phyloP scores from a whole-genome alignment of 495 filamentous ascomycete genomes.

The Aspergillus conjunctus region DNA sequence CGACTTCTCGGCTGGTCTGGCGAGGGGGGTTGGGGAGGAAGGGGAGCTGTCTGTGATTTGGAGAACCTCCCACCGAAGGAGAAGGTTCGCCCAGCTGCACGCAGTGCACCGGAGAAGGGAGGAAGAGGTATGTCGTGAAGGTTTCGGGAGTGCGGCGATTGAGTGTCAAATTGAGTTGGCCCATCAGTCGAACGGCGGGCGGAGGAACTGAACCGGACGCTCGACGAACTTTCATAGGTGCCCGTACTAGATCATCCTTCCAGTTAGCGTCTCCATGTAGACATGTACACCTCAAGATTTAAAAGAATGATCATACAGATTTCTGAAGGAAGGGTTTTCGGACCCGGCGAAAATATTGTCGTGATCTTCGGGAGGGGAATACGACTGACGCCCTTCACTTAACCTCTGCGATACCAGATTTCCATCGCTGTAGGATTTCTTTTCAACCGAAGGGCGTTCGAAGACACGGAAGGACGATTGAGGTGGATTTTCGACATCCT shows the following conservation, averaged over 20 bases:
- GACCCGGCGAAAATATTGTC: conserved; percentile 46
- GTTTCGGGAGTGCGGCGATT: conserved; percentile 51
- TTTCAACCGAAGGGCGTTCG: conserved; percentile 51
- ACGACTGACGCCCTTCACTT: conserved; percentile 40
- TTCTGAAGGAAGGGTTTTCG: conserved; percentile 38
- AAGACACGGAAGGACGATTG: conserved; percentile 62
- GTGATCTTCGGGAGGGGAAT: conserved; percentile 57
- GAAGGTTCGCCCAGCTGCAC: conserved; percentile 70
- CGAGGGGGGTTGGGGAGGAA: conserved; percentile 47
- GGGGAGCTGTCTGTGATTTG: conserved; percentile 38
- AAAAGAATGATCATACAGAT: conserved; percentile 42
- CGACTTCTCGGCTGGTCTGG: conserved; percentile 46
- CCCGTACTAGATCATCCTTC: conserved; percentile 61
- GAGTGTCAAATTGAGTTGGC: conserved; percentile 56
- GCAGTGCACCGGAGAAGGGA: conserved; percentile 53
- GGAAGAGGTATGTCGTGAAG: conserved; percentile 60
- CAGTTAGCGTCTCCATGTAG: conserved; percentile 37
- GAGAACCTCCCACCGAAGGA: conserved; percentile 62
- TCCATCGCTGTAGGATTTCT: conserved; percentile 53
- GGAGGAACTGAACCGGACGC: conserved; percentile 67
- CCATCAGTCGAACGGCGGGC: conserved; percentile 74
- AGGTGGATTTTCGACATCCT: conserved; percentile 53
- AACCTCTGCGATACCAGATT: conserved; percentile 44
- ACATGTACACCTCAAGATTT: conserved; percentile 17
- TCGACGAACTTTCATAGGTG: conserved; percentile 63